Conservation (phyloP, 352 stramenopile species). For the Globisporangium cylindrosporum region DNA sequence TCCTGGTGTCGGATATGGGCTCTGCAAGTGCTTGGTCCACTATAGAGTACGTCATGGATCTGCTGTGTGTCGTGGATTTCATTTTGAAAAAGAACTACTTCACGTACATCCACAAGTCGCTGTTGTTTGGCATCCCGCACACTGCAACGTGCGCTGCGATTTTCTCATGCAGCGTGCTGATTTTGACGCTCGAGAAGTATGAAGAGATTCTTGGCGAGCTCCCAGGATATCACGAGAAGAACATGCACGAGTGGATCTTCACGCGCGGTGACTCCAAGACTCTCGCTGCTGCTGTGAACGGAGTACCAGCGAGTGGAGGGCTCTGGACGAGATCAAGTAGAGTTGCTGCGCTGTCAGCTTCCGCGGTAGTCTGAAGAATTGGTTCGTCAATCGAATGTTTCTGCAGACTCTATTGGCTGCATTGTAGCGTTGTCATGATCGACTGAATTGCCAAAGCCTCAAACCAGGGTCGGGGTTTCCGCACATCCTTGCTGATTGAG, state of each 20-base stretch:
- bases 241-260: conserved; percentile 46
- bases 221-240: conserved; percentile 42
- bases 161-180: conserved; percentile 36
- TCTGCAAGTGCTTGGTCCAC: conserved; percentile 22
- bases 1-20: conserved; percentile 12
- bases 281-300: neutral
- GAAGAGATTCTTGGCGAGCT: conserved; percentile 41
- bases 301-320: neutral
- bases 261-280: neutral
- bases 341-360: neutral
- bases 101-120: conserved; percentile 30
- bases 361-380: neutral
- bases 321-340: neutral
- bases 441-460: too few relatives aligned
- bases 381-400: neutral
- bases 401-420: too few relatives aligned
- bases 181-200: conserved; percentile 46
- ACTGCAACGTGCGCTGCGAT: conserved; percentile 40
- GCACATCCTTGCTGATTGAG: too few relatives aligned
- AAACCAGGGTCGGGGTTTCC: too few relatives aligned
- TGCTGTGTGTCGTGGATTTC: conserved; percentile 32
- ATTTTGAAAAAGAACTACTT: conserved; percentile 30
- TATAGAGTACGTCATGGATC: conserved; percentile 36
- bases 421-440: too few relatives aligned
- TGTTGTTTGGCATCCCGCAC: conserved; percentile 39